A percentile compares a stretch with the other conserved stretches of the same genome.
Evolutionary conservation across 495 filamentous ascomycete genomes (phyloP).

Genomic region (Recurvomyces mirabilis): DNA sequence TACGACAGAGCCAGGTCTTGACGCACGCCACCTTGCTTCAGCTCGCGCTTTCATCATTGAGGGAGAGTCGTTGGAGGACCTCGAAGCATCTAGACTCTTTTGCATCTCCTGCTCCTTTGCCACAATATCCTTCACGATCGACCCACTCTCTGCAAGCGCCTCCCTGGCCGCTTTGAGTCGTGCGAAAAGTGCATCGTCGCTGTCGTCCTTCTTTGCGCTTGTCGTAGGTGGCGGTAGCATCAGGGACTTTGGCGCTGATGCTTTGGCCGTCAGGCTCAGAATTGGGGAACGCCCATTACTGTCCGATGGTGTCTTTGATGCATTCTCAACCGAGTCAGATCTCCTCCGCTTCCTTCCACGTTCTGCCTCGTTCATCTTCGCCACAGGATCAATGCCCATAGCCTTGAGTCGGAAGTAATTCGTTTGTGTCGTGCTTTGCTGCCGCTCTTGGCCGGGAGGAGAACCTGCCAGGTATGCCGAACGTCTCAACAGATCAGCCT

Average conservation of each 20-base stretch:
- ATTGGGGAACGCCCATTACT: no score
- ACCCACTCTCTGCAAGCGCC: slow-evolving; percentile 15
- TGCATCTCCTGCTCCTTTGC: slow-evolving; percentile 4
- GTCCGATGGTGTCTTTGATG: no score
- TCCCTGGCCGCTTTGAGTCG: slow-evolving; percentile 19
- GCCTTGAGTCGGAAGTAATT: slow-evolving; percentile 39
- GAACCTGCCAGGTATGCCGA: slow-evolving; percentile 12
- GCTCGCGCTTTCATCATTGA: slow-evolving; percentile 13
- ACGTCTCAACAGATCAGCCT: slow-evolving; percentile 14
- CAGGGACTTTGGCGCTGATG: background rate
- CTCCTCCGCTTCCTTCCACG: slow-evolving; percentile 4
- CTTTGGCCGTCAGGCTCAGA: no score
- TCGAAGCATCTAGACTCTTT: slow-evolving; percentile 2
- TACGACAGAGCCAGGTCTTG: background rate
- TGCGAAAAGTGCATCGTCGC: slow-evolving; percentile 28
- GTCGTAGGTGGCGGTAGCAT: slow-evolving; percentile 6
- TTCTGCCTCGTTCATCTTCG: background rate
- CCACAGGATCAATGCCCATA: slow-evolving; percentile 29
- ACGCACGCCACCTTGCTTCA: slow-evolving; percentile 14
- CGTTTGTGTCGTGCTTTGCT: slow-evolving; percentile 28
- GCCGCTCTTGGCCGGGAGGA: background rate
- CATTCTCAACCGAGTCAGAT: background rate
- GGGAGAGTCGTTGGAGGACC: slow-evolving; percentile 16
- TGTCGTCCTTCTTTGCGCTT: slow-evolving; percentile 3
- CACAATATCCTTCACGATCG: slow-evolving; percentile 1